These are phyloP conservation scores for Trypanosoma theileri DNA, from an alignment of 208 protist genomes.

Conservation along the genomic window DNA sequence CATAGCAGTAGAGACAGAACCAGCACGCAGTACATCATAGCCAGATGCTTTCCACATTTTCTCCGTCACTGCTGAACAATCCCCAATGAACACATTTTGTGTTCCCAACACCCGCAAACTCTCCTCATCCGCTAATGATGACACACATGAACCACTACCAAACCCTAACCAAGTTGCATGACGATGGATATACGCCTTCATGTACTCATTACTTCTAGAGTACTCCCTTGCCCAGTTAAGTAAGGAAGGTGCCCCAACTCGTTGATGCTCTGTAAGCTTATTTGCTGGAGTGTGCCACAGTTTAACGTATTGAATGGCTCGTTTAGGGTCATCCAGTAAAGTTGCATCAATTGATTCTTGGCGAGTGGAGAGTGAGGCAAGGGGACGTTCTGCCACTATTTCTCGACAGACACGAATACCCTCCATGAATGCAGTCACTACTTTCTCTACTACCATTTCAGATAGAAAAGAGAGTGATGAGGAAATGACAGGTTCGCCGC, in stretches of 20 bases:
- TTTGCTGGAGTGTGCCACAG: conserved; percentile 49
- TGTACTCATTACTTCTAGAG: conserved; percentile 42
- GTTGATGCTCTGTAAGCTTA: conserved; percentile 44
- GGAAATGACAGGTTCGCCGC: background rate
- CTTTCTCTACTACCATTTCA: conserved; percentile 18
- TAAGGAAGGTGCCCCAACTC: conserved; percentile 40
- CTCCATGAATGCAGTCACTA: conserved; percentile 41
- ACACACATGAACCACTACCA: conserved; percentile 56
- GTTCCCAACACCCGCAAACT: conserved; percentile 33
- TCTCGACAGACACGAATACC: conserved; percentile 59
- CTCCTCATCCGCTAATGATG: conserved; percentile 33
- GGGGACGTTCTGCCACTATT: conserved; percentile 40
- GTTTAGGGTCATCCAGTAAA: conserved; percentile 43
- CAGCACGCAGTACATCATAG: conserved; percentile 43
- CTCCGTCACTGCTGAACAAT: conserved; percentile 58
- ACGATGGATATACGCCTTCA: conserved; percentile 59
- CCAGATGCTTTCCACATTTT: conserved; percentile 34
- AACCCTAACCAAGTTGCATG: conserved; percentile 86
- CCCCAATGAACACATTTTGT: conserved; percentile 65
- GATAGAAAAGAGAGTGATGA: conserved; percentile 11
- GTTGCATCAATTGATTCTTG: conserved; percentile 67
- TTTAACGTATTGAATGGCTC: conserved; percentile 61
- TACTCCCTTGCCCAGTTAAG: conserved; percentile 41
- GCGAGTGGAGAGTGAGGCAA: conserved; percentile 35
- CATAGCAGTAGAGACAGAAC: conserved; percentile 58